Percentiles rank a stretch among this genome's conserved stretches.
These are phyloP conservation scores for Coniferiporia sulphurascens DNA, from an alignment of 1,284 basidiomycete species.

Conservation along the genomic window DNA sequence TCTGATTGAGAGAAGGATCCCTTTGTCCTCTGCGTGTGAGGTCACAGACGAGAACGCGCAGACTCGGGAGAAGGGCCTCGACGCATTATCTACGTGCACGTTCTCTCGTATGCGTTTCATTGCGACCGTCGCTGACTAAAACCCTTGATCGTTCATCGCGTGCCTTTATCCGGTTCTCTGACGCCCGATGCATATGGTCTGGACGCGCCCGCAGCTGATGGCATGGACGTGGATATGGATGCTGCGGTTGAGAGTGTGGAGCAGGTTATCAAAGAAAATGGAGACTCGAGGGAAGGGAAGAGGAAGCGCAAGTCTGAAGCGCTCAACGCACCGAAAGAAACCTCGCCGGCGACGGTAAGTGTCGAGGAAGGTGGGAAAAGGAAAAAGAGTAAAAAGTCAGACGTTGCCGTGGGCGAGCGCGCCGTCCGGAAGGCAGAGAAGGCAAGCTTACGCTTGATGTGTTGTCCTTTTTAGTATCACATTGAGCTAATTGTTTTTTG, in stretches of 20 bases:
- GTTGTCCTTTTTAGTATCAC: too few relatives aligned
- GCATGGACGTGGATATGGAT: neutral
- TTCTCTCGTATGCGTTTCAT: too few relatives aligned
- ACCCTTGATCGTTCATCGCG: too few relatives aligned
- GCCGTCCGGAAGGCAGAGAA: neutral
- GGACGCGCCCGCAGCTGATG: neutral
- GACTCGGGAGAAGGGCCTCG: too few relatives aligned
- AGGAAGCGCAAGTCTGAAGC: conserved; percentile 7
- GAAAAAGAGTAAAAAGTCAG: conserved; percentile 27
- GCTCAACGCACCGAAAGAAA: neutral
- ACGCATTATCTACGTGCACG: too few relatives aligned
- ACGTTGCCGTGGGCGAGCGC: neutral
- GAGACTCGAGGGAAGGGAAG: conserved; percentile 7
- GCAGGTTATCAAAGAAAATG: conserved; percentile 17
- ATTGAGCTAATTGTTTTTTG: neutral
- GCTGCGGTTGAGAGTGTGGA: neutral
- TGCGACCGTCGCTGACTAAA: too few relatives aligned
- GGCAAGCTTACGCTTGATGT: neutral
- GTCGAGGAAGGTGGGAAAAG: conserved; percentile 26
- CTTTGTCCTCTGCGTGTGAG: too few relatives aligned
- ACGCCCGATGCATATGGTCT: neutral
- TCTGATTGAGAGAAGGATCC: too few relatives aligned
- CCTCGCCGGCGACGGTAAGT: conserved; percentile 9
- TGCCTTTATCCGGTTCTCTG: too few relatives aligned
- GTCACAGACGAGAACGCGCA: too few relatives aligned